Evolutionary conservation across 2,329 filamentous ascomycete genomes (phyloP), one percentile per base, ranked within the genome.

Genomic region (Phialemoniopsis sp.): DNA sequence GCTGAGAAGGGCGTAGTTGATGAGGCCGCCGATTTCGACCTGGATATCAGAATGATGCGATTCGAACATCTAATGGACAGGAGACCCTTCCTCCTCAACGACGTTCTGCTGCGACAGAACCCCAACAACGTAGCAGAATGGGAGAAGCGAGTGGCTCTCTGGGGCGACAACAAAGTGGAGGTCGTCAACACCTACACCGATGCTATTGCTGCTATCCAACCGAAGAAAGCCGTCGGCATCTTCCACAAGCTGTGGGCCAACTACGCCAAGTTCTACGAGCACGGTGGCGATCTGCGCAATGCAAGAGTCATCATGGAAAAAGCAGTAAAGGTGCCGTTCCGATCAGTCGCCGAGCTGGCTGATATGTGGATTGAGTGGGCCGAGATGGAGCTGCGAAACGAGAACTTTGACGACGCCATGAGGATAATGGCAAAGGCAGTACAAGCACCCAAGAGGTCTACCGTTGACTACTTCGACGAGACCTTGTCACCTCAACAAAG

Each of bases 331-430:
- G 93, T 98, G 2, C 90, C 91, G 0, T 98, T 94, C 73, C 97
- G 95, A 57, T 94, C 90, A 1, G 91, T 98, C n/a, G 82, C 87
- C 21, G 93, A 98, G 63, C 74, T 98, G 42, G 93, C 93, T 15
- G 93, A 98, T 55, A 95, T 93, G 77, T 98, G 93, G 93, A 94
- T 94, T 47, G 89, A 95, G 64, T 98, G 93, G 91, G 91, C 94
- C 1, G 91, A 98, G 63, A 89, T 98, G 86, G 93, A 98, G 61
- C 73, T 98, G 36, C 85, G 93, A 36, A 89, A 89, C 54, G 90
- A 97, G 55, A 94, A 97, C 57, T 96, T 97, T 48, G 90, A 97
- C 57, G 85, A 87, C 54, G 93, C 94, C 4, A 85, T 96, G 46
- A 85, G 85, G 45, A 91, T 98, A 58, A 96, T 98, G 90, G 87